These are phyloP conservation scores for Phoenix dactylifera DNA, from an alignment of 176 grass and related monocot species.

Conservation along the genomic window DNA sequence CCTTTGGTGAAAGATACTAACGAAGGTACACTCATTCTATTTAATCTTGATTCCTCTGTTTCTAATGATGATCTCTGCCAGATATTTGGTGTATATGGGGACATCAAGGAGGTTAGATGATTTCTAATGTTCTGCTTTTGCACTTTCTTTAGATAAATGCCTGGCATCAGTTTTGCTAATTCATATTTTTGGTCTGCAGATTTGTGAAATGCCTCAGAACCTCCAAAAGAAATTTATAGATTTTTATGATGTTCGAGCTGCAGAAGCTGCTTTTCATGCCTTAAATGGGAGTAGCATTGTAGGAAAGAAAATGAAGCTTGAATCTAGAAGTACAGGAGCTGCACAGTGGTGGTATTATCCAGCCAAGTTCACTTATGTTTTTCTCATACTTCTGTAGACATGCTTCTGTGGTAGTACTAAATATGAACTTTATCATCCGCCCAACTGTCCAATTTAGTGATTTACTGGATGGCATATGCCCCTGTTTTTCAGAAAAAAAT, in stretches of 20 bases:
- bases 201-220: constrained; percentile 50
- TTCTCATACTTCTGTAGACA: not conserved
- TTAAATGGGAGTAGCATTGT: constrained; percentile 61
- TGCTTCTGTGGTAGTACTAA: not conserved
- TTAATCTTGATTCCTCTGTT: constrained; percentile 69
- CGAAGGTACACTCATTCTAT: constrained; percentile 67
- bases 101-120: constrained; percentile 60
- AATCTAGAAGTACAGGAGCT: constrained; percentile 38
- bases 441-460: too few relatives aligned
- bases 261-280: constrained; percentile 55
- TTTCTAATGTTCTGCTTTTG: not conserved
- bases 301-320: constrained; percentile 80
- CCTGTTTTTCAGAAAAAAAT: too few relatives aligned
- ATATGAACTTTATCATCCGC: not conserved
- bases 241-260: constrained; percentile 83
- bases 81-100: constrained; percentile 80
- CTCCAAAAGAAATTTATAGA: constrained; percentile 80
- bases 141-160: not conserved
- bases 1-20: constrained; percentile 85
- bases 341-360: constrained; percentile 38
- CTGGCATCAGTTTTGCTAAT: not conserved
- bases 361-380: not conserved
- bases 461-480: too few relatives aligned
- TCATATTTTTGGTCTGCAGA: constrained; percentile 36
- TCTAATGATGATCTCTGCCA: constrained; percentile 68